These are phyloP conservation scores for Mycocentrospora acerina DNA, from an alignment of 2,329 filamentous ascomycete genomes.

Conservation along the genomic window DNA sequence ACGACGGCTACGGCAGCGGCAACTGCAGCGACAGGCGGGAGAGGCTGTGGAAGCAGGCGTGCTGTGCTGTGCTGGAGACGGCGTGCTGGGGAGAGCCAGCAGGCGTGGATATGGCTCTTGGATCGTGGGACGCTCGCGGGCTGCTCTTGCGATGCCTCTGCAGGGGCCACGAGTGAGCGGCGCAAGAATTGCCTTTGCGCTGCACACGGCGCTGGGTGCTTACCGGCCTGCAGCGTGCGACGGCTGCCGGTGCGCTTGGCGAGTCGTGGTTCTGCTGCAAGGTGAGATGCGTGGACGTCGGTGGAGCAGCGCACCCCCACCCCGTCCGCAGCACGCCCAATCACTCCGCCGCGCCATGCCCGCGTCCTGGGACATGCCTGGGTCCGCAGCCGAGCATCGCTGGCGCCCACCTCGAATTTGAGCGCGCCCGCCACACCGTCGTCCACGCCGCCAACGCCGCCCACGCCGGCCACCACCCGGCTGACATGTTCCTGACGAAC, in stretches of 20 bases:
- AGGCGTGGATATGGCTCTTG: no score
- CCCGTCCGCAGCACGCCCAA: constrained; percentile 18
- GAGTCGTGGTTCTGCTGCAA: constrained; percentile 17
- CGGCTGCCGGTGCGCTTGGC: constrained; percentile 24
- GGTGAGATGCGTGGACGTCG: constrained; percentile 17
- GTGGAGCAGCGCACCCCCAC: no score
- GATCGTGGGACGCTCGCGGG: no score
- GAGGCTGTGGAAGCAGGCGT: constrained; percentile 1
- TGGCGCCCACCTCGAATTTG: constrained; percentile 3
- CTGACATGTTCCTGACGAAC: no score
- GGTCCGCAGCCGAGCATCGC: constrained; percentile 10
- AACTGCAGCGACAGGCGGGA: constrained; percentile 1
- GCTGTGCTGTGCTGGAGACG: constrained; percentile 1
- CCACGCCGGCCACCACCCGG: no score
- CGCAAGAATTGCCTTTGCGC: constrained; percentile 23
- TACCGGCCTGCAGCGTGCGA: constrained; percentile 24
- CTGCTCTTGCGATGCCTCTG: constrained; percentile 10
- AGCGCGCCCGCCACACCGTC: constrained; percentile 14
- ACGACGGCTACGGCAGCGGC: neutral
- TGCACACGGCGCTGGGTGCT: no score
- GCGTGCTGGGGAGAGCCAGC: no score
- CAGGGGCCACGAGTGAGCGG: constrained; percentile 21
- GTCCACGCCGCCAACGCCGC: no score
- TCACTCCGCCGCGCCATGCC: constrained; percentile 9
- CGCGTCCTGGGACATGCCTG: constrained; percentile 14